Base-by-base conservation (phyloP, 2,329 filamentous ascomycete genomes). In the Fusarium irregulare region DNA sequence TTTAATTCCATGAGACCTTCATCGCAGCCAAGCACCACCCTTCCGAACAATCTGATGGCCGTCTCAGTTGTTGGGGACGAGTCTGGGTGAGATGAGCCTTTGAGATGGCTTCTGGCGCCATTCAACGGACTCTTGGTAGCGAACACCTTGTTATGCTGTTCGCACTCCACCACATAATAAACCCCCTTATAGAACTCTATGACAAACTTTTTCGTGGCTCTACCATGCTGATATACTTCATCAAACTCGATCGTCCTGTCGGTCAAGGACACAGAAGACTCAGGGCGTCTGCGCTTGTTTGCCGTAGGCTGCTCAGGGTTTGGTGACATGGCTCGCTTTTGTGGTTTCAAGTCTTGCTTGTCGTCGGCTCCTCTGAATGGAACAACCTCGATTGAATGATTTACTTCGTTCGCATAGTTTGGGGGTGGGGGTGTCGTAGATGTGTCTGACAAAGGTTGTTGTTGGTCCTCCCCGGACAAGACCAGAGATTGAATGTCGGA, bases 121-220 rank as follows among this genome's bases (percentile, higher is more conserved):
- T 28, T 18, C 3, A 72, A 7, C 0, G 69, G 58, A 4, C 42
- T 21, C 7, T 25, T n/a, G 5, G 42, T 61, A 3, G 4, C 27
- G 8, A 72, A 72, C 3, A 45, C 42, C 12, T 25, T 50, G 0
- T 25, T 6, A 3, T 61, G 56, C 4, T 59, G 12, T 2, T 51
- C 23, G 6, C 69, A 72, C 25, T 60, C 50, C 0, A 70, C 13
- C 2, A 72, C 68, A 21, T 72, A 72, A 54, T 63, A 72, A 1
- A 8, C 3, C 0, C 28, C 58, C 1, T 16, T 18, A 2, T 50
- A 60, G 0, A 23, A 12, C 4, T 45, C 32, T 0, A 72, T 72
- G 0, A 44, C 28, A 11, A 68, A 63, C 4, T 55, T 61, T 2
- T 18, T 20, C 1, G 16, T 1, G 2, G 70, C 62, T 1, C 61